phyloP scores from a whole-genome alignment of 768 basidiomycete genomes.

The Boletus insuetus region DNA sequence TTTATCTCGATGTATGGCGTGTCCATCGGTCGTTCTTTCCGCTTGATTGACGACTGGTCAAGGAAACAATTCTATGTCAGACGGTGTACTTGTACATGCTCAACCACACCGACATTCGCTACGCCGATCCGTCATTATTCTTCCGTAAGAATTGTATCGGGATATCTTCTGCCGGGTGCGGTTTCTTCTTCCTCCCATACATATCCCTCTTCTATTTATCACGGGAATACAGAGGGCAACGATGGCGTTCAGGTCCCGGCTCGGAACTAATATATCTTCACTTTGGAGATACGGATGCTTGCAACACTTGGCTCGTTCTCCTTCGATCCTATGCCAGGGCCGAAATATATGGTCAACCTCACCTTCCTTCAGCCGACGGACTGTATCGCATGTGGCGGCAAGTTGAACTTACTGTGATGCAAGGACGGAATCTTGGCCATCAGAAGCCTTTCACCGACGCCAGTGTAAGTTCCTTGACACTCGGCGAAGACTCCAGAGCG shows the following conservation, averaged over 20 bases:
- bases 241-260: constrained; percentile 50
- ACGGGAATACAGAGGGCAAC: constrained; percentile 46
- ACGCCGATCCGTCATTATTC: constrained; percentile 72
- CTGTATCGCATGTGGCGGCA: constrained; percentile 88
- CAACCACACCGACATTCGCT: constrained; percentile 78
- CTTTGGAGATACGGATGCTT: constrained; percentile 60
- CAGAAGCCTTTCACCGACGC: constrained; percentile 34
- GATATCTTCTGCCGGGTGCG: constrained; percentile 62
- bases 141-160: constrained; percentile 73
- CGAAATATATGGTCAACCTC: constrained; percentile 69
- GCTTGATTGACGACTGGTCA: constrained; percentile 15
- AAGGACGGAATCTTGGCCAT: constrained; percentile 71
- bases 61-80: constrained; percentile 74
- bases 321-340: constrained; percentile 78
- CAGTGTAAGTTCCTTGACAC: constrained; percentile 24
- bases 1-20: constrained; percentile 68
- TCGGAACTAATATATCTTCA: constrained; percentile 73
- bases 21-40: neutral
- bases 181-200: constrained; percentile 2
- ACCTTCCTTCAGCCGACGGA: constrained; percentile 59
- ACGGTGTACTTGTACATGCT: constrained; percentile 71
- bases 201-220: constrained; percentile 4
- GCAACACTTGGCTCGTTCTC: constrained; percentile 76
- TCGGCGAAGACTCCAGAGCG: constrained; percentile 33
- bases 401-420: constrained; percentile 67